These are phyloP conservation scores for Clonostachys rhizophaga DNA, from an alignment of 2,329 filamentous ascomycete genomes.

Conservation along the genomic window DNA sequence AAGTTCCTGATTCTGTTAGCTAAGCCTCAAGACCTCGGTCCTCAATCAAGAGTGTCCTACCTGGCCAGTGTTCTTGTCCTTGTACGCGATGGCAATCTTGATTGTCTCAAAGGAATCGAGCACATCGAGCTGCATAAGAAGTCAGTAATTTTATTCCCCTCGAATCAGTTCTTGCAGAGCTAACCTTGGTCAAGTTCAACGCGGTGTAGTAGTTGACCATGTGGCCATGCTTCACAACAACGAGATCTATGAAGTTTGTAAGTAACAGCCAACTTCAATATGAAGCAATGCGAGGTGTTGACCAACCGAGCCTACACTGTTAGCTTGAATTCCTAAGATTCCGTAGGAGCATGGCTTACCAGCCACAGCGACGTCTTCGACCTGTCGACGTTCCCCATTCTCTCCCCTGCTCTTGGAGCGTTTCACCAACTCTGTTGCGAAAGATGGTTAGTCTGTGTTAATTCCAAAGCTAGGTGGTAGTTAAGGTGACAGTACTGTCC, in stretches of 20 bases:
- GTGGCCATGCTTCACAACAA: conserved; percentile 29
- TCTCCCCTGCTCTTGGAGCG: conserved; percentile 39
- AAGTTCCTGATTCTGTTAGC: conserved; percentile 23
- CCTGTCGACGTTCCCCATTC: conserved; percentile 48
- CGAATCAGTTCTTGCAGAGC: background rate
- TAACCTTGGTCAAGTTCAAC: conserved; percentile 49
- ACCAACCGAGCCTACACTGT: too few relatives aligned
- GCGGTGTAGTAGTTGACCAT: conserved; percentile 62
- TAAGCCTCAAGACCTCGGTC: background rate
- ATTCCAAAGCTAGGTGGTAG: conserved; percentile 9
- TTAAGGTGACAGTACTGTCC: conserved; percentile 19
- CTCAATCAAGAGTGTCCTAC: too few relatives aligned
- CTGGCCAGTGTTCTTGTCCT: conserved; percentile 18
- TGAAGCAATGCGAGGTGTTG: too few relatives aligned
- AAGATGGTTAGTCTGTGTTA: conserved; percentile 9
- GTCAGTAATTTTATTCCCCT: conserved; percentile 4
- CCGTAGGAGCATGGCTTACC: conserved; percentile 16
- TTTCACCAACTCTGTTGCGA: conserved; percentile 25
- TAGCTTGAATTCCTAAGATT: too few relatives aligned
- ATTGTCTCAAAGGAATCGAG: conserved; percentile 71
- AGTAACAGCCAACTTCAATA: too few relatives aligned
- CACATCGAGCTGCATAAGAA: conserved; percentile 28
- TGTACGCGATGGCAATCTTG: conserved; percentile 71
- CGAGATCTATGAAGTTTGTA: conserved; percentile 42
- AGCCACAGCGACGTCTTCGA: conserved; percentile 54